Percentiles rank a stretch among this genome's conserved stretches.
Evolutionary conservation across 176 grass and related monocot species (phyloP).

Genomic region (Carex pumila): DNA sequence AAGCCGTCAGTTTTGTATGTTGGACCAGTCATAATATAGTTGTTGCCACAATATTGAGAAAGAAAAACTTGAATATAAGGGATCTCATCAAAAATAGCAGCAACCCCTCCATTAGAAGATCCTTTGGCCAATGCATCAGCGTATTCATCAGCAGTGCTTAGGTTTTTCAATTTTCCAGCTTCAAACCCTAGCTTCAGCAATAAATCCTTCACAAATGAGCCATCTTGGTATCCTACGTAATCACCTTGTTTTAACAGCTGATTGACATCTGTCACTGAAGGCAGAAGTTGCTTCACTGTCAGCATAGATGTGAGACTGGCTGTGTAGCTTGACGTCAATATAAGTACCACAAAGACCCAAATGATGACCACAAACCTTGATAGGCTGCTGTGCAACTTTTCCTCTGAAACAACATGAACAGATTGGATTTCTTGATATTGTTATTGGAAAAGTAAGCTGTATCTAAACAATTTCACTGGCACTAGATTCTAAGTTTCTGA

Average conservation of each 20-base stretch:
- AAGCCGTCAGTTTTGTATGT: slow-evolving; percentile 76
- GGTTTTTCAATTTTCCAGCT: slow-evolving; percentile 29
- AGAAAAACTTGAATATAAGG: slow-evolving; percentile 80
- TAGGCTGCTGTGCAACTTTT: slow-evolving; percentile 85
- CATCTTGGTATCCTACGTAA: slow-evolving; percentile 57
- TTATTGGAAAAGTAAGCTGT: neutral
- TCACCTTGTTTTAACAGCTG: slow-evolving; percentile 36
- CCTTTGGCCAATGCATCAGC: slow-evolving; percentile 46
- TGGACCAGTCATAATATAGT: slow-evolving; percentile 39
- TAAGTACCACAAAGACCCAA: slow-evolving; percentile 91
- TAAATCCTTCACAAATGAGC: slow-evolving; percentile 31
- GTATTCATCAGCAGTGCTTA: slow-evolving; percentile 36
- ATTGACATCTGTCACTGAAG: slow-evolving; percentile 46
- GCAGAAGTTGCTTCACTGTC: slow-evolving; percentile 79
- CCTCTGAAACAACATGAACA: slow-evolving; percentile 33
- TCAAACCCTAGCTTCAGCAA: slow-evolving; percentile 31
- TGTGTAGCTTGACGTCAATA: slow-evolving; percentile 83
- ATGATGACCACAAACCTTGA: slow-evolving; percentile 65
- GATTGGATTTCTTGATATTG: neutral
- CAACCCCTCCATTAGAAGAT: slow-evolving; percentile 43
- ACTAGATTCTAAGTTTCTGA: neutral
- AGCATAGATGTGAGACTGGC: slow-evolving; percentile 75
- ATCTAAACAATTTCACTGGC: neutral
- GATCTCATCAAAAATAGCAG: slow-evolving; percentile 76
- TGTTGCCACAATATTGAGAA: slow-evolving; percentile 32